Evolutionary conservation across 1,139 yeast species (phyloP).

Genomic region (Protomyces pachydermus): DNA sequence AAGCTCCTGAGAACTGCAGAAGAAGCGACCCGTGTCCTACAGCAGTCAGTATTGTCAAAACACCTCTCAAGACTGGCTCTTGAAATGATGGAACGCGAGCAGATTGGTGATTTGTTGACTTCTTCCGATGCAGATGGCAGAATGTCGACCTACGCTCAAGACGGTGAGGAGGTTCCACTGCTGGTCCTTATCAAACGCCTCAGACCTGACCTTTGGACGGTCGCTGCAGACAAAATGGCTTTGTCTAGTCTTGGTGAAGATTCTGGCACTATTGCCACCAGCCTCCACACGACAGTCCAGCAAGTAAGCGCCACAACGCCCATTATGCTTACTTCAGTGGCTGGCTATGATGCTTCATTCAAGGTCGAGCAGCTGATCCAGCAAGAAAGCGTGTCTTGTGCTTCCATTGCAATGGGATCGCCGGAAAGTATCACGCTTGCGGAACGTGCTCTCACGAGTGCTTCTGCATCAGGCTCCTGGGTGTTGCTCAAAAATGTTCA

Average conservation of each 20-base stretch:
- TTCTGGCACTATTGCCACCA: background rate
- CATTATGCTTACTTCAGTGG: constrained; percentile 54
- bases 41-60: background rate
- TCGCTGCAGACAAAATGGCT: constrained; percentile 27
- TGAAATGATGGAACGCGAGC: background rate
- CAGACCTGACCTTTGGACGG: constrained; percentile 35
- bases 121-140: background rate
- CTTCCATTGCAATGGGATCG: constrained; percentile 69
- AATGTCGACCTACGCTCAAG: background rate
- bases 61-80: background rate
- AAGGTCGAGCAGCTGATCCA: constrained; percentile 49
- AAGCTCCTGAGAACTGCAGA: background rate
- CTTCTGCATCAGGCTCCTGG: constrained; percentile 56
- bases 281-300: constrained; percentile 7
- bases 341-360: constrained; percentile 64
- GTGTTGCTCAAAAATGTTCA: constrained; percentile 73
- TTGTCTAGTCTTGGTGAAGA: background rate
- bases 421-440: constrained; percentile 60
- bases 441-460: constrained; percentile 48
- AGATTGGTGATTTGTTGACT: background rate
- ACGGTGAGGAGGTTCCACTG: background rate
- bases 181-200: constrained; percentile 33
- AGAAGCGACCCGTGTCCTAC: background rate
- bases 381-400: constrained; percentile 36
- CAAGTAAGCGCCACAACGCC: constrained; percentile 38